Evolutionary conservation across 441 rosid genomes (phyloP).

Genomic region (Adansonia gregorii): DNA sequence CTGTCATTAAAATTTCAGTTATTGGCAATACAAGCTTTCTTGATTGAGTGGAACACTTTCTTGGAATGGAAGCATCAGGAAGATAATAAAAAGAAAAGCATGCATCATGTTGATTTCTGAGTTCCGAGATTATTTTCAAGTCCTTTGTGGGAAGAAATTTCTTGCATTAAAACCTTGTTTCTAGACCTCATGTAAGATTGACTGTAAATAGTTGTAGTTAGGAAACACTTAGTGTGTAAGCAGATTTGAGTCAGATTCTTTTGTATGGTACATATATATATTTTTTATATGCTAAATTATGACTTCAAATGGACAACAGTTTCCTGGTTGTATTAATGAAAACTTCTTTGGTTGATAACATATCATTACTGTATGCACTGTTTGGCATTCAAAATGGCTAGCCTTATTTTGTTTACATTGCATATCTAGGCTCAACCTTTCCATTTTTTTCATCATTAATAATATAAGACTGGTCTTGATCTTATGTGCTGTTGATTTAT

Average conservation of each 20-base stretch:
- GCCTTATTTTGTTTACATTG: background rate
- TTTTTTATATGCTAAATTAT: background rate
- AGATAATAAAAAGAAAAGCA: constrained; percentile 11
- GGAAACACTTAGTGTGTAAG: background rate
- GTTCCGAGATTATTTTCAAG: background rate
- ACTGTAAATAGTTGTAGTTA: background rate
- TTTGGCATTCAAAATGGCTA: background rate
- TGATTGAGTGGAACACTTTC: background rate
- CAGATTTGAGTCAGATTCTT: background rate
- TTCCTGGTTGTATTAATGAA: background rate
- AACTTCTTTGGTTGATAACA: background rate
- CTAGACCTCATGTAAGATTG: background rate
- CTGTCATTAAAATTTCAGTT: background rate
- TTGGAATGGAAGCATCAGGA: background rate
- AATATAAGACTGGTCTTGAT: background rate
- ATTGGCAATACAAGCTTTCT: constrained; percentile 1
- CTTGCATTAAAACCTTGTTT: background rate
- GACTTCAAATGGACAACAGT: background rate
- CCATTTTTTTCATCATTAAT: background rate
- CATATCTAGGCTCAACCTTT: background rate
- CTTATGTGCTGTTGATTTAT: constrained; percentile 4
- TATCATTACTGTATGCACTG: background rate
- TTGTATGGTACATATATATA: background rate
- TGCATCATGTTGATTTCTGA: constrained; percentile 5
- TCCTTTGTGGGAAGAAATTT: background rate